Conservation (phyloP, 1,284 basidiomycete species). For the Pterula multifida region DNA sequence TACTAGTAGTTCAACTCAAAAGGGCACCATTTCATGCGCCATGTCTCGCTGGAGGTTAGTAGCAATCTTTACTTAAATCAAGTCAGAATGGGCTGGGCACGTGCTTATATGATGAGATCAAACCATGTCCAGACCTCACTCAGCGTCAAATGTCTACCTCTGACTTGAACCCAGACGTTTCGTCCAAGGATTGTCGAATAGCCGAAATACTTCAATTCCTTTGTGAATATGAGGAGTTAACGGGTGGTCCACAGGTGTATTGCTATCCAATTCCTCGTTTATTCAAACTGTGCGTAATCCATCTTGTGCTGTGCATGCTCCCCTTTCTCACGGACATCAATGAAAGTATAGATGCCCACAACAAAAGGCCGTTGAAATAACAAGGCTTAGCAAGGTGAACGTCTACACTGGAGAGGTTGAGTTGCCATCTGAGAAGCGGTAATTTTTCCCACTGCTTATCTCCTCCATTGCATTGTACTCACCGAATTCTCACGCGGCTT, state of each 20-base stretch:
- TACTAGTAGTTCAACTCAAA: no score
- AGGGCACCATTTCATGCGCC: slow-evolving; percentile 2
- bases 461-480: slow-evolving; percentile 12
- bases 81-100: no score
- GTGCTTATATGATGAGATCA: no score
- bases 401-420: slow-evolving; percentile 49
- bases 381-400: slow-evolving; percentile 43
- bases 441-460: slow-evolving; percentile 9
- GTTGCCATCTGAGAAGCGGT: slow-evolving; percentile 37
- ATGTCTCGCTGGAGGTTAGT: no score
- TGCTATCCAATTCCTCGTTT: slow-evolving; percentile 65
- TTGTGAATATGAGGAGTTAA: slow-evolving; percentile 32
- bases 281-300: slow-evolving; percentile 50
- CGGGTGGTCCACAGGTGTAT: slow-evolving; percentile 26
- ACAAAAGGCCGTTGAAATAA: slow-evolving; percentile 56
- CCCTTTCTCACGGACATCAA: no score
- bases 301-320: slow-evolving; percentile 1
- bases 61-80: no score
- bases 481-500: slow-evolving; percentile 11
- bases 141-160: no score
- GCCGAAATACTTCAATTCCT: slow-evolving; percentile 62
- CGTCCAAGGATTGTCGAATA: slow-evolving; percentile 38
- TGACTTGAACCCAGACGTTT: no score
- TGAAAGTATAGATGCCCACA: slow-evolving; percentile 43
- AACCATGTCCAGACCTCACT: no score